Evolutionary conservation across 2,329 filamentous ascomycete genomes (phyloP).

Genomic region (Fusarium odoratissimum): DNA sequence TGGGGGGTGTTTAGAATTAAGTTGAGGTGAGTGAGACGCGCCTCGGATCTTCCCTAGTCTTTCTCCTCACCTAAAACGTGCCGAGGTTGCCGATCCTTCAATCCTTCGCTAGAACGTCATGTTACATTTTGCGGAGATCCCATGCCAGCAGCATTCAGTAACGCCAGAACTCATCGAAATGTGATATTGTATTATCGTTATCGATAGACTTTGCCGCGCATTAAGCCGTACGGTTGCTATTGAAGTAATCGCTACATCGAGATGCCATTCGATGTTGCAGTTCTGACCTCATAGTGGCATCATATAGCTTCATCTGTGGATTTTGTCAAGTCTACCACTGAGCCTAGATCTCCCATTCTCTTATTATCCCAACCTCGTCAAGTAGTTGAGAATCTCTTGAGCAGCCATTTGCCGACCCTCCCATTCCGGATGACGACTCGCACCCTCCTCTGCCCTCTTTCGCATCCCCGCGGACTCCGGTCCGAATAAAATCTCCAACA

Average conservation of each 20-base stretch:
- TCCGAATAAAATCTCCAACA: not conserved
- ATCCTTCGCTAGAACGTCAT: not conserved
- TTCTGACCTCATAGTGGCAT: not conserved
- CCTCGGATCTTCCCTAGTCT: not conserved
- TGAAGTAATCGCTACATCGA: not conserved
- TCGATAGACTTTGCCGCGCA: accelerated
- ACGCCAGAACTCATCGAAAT: not conserved
- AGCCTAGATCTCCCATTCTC: not conserved
- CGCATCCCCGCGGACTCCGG: not conserved
- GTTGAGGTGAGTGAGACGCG: not conserved
- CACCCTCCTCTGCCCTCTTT: not conserved
- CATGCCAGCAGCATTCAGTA: not conserved
- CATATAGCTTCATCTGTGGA: not conserved
- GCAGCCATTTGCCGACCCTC: not conserved
- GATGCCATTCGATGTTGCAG: no score
- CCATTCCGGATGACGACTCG: not conserved
- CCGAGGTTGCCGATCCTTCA: constrained; percentile 14
- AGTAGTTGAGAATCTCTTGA: not conserved
- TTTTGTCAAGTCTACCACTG: not conserved
- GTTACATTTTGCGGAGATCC: not conserved
- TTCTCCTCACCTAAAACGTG: constrained; percentile 8
- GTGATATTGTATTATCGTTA: not conserved
- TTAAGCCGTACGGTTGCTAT: no score
- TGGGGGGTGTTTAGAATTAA: accelerated
- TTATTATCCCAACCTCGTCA: accelerated